phyloP scores from a whole-genome alignment of 23 red algal species.

The Porphyridium purpureum region DNA sequence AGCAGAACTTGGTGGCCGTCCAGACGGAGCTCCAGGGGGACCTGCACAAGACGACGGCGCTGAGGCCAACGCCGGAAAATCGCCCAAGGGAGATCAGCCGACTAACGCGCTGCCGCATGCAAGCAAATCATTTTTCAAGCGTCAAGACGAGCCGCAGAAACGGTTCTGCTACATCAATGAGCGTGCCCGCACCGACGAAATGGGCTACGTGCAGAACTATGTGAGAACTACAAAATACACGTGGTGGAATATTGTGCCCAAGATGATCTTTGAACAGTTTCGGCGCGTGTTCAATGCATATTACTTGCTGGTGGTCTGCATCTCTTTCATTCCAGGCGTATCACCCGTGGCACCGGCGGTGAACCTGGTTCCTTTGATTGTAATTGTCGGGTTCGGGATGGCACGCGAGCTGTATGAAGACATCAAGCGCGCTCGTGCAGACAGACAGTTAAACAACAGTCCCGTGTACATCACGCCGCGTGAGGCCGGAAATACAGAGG shows the following conservation, averaged over 20 bases:
- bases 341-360: slow-evolving; percentile 40
- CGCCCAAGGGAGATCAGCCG: too few species aligned
- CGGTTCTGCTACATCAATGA: slow-evolving; percentile 1
- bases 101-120: too few species aligned
- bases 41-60: too few species aligned
- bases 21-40: too few species aligned
- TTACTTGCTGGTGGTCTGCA: slow-evolving; percentile 50
- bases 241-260: slow-evolving; percentile 49
- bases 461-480: slow-evolving; percentile 8
- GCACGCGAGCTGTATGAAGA: slow-evolving; percentile 80
- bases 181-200: neutral
- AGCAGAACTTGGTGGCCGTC: too few species aligned
- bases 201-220: slow-evolving; percentile 32
- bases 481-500: neutral
- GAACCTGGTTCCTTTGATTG: slow-evolving; percentile 48
- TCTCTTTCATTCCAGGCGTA: slow-evolving; percentile 70
- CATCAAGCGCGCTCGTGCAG: slow-evolving; percentile 19
- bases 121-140: too few species aligned
- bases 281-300: slow-evolving; percentile 68
- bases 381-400: slow-evolving; percentile 66
- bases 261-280: slow-evolving; percentile 64
- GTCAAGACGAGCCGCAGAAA: too few species aligned
- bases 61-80: too few species aligned
- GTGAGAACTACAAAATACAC: slow-evolving; percentile 75
- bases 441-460: slow-evolving; percentile 20